Base-by-base conservation (phyloP, 2,329 filamentous ascomycete genomes). In the Rhinocladiella mackenziei region DNA sequence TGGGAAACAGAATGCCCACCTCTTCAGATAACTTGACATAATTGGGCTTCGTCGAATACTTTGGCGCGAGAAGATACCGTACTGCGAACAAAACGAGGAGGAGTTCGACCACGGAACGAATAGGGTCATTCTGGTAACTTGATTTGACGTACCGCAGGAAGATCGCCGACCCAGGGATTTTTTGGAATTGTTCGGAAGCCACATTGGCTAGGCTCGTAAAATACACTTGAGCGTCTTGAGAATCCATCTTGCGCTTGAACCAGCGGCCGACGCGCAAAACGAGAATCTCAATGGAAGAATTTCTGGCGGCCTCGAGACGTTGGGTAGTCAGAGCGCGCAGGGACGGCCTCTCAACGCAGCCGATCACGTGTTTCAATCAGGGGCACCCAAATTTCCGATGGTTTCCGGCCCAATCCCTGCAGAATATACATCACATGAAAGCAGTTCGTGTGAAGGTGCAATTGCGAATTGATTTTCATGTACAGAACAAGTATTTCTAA, bases 51-150 rank as follows among this genome's bases (percentile, higher is more conserved):
- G 89, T 96, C 54, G 87, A 88, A 69, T 98, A 98, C 40, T 87
- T 89, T 0, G 91, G 89, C 50, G 89, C 84, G 50, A 97, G 75
- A 42, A 98, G 75, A 66, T 98, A 98, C 53, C 89, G 81, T 45
- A 98, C 84, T 53, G 94, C 94, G 70, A 98, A 98, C 42, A 98
- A 80, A 57, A 98, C 86, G 48, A 98, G 76, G 55, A 97, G 82
- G 38, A 98, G 74, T 69, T 98, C 92, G 56, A 98, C 87, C 28
- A 87, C 88, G 39, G 88, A 94, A 41, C 94, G 84, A 44, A 97
- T 81, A 7, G 92, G 92, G 60, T 98, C 92, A 63, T 98, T 85
- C 71, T 98, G 92, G 72, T 98, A 97, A 64, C 89, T 95, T 45
- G 89, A 95, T 66, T 87, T 87, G 63, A 98, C 89, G 69, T 98